A percentile compares a stretch with the other conserved stretches of the same genome.
Conservation (phyloP, 2,329 filamentous ascomycete species). For the Ascochyta lentis region DNA sequence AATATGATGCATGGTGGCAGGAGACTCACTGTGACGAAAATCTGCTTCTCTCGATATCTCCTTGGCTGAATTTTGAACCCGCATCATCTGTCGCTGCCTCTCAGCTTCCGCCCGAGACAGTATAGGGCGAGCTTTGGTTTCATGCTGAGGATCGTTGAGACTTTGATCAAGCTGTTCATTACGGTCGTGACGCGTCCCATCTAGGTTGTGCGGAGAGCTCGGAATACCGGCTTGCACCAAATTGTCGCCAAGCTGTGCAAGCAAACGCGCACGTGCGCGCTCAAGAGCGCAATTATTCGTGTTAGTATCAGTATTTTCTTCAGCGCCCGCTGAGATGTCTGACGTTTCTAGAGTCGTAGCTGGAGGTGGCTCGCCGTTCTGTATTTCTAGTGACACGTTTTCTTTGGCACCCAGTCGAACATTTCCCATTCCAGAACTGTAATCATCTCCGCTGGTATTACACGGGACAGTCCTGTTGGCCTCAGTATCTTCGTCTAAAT, state of each 20-base stretch:
- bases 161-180: not conserved
- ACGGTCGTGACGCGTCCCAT: not conserved
- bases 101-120: slow-evolving; percentile 32
- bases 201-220: not conserved
- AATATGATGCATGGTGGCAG: not conserved
- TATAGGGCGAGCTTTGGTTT: slow-evolving; percentile 1
- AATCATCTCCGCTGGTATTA: not conserved
- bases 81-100: slow-evolving; percentile 27
- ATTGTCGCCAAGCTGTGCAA: slow-evolving; percentile 49
- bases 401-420: not conserved
- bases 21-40: not conserved
- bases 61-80: slow-evolving; percentile 8
- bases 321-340: not conserved
- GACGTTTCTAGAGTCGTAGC: not conserved
- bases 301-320: slow-evolving; percentile 4
- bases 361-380: slow-evolving; percentile 2
- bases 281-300: slow-evolving; percentile 49
- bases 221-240: slow-evolving; percentile 31
- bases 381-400: slow-evolving; percentile 31
- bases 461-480: not conserved
- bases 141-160: not conserved
- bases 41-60: not conserved
- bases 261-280: slow-evolving; percentile 56
- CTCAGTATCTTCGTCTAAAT: not conserved
- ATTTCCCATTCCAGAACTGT: not conserved